Evolutionary conservation across 176 grass and related monocot genomes (phyloP).

Genomic region (Chrysopogon serrulatus): DNA sequence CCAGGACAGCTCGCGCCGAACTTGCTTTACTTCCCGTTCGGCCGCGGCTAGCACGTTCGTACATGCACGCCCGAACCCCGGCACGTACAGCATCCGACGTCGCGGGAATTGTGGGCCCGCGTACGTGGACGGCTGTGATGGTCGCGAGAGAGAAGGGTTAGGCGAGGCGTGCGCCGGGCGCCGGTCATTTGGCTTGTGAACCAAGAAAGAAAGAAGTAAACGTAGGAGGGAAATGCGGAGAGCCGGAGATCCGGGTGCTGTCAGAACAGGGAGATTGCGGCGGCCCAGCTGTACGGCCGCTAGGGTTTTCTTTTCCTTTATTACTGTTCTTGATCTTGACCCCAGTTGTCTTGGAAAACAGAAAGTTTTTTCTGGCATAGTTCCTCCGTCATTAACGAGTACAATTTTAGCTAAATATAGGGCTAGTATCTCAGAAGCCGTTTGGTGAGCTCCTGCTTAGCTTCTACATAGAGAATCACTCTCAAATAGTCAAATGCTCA

Average conservation of each 20-base stretch:
- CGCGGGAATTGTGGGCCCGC: neutral
- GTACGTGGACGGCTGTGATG: constrained; percentile 33
- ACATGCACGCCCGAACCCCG: neutral
- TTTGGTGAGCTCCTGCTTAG: too few relatives aligned
- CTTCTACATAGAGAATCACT: too few relatives aligned
- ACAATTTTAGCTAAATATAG: too few relatives aligned
- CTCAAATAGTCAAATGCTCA: too few relatives aligned
- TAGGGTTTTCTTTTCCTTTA: constrained; percentile 4
- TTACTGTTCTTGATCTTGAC: too few relatives aligned
- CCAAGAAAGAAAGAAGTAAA: constrained; percentile 34
- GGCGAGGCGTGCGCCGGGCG: neutral
- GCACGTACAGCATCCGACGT: constrained; percentile 21
- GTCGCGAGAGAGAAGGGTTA: neutral
- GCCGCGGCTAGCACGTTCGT: constrained; percentile 1
- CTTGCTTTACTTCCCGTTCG: constrained; percentile 6
- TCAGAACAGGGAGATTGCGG: neutral
- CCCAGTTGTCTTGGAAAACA: neutral
- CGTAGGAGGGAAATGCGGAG: neutral
- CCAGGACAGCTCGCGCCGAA: neutral
- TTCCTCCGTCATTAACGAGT: too few relatives aligned
- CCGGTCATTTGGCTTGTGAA: constrained; percentile 22
- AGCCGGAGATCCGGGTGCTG: neutral
- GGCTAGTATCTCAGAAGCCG: too few relatives aligned
- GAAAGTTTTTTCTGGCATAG: too few relatives aligned
- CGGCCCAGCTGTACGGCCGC: constrained; percentile 15